Evolutionary conservation across 139 green algal species (phyloP), one percentile per base, ranked within the genome.

Genomic region (Coelastrella sp.): DNA sequence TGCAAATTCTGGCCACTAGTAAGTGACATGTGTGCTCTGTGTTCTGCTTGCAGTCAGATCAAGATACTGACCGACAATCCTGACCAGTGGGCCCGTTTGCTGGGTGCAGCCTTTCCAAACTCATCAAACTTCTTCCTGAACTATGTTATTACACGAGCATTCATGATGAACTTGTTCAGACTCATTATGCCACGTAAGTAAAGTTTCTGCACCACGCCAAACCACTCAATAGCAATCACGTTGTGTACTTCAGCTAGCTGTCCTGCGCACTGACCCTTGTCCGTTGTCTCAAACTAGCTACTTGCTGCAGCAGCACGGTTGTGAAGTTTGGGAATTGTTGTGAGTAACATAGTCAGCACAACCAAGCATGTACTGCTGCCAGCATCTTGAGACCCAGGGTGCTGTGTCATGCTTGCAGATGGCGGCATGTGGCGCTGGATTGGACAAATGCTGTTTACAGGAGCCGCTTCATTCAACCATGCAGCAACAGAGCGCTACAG

Each of bases 91-190:
- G 58, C 85, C 57, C 2, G 61, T 87, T 23, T 94, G n/a, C 90
- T 98, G 22, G 95, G 95, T 4, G 89, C 91, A 3, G 94, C 96
- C 14, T 92, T 98, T 32, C 96, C 96, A 13, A 85, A 92, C 56
- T 95, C 94, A 32, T 95, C 94, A 54, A 98, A 98, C 90, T 98
- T 98, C 93, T 98, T 98, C 92, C 95, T 98, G 79, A 96, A 93
- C 54, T 96, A 96, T 90, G 80, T 94, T 14, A 84, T 89, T 19
- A 16, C 92, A 17, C 77, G 92, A 16, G 93, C 93, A 6, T 93
- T 93, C 71, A 90, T 93, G 47, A 92, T 96, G 90, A 91, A 91
- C 80, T 23, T 88, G 13, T 88, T 91, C 58, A 83, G 88, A 54
- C 76, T 86, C 56, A 74, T 90, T 59, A 90, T 90, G 85, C 85